Conservation (phyloP, 164 flowering plant species). For the Magnolia sinica region DNA sequence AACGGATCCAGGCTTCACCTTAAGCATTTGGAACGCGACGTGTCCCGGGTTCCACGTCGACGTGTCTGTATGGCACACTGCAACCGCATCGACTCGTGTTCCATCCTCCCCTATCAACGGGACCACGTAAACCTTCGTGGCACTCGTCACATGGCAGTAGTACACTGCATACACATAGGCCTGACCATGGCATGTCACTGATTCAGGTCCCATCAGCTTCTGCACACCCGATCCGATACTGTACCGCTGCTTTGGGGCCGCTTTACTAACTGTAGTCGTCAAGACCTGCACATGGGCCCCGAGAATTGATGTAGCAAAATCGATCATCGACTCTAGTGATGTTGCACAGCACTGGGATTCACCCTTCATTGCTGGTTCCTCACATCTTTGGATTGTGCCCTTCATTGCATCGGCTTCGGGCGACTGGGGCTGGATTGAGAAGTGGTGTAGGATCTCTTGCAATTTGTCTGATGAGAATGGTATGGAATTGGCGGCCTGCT, state of each 20-base stretch:
- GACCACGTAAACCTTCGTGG: slow-evolving; percentile 20
- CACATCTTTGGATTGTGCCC: slow-evolving; percentile 26
- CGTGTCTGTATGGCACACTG: slow-evolving; percentile 29
- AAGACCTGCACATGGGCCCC: slow-evolving; percentile 18
- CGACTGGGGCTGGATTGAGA: slow-evolving; percentile 32
- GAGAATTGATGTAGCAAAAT: slow-evolving; percentile 26
- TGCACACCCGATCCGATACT: slow-evolving; percentile 12
- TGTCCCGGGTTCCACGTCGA: slow-evolving; percentile 33
- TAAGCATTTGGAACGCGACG: slow-evolving; percentile 31
- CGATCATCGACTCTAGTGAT: slow-evolving; percentile 36
- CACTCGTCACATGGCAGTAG: slow-evolving; percentile 23
- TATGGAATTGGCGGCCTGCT: slow-evolving; percentile 29
- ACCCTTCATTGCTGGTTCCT: slow-evolving; percentile 20
- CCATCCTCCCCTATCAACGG: slow-evolving; percentile 29
- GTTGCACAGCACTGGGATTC: slow-evolving; percentile 34
- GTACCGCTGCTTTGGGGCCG: slow-evolving; percentile 14
- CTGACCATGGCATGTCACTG: slow-evolving; percentile 27
- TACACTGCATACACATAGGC: slow-evolving; percentile 27
- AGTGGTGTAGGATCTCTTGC: slow-evolving; percentile 24
- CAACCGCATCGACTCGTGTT: slow-evolving; percentile 22
- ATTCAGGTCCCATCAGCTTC: slow-evolving; percentile 10
- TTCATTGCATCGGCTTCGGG: slow-evolving; percentile 32
- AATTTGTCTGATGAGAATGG: slow-evolving; percentile 41
- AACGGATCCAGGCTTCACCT: slow-evolving; percentile 33
- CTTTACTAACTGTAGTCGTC: slow-evolving; percentile 13